A percentile compares a stretch with the other conserved stretches of the same genome.
Conservation (phyloP, 352 stramenopile species). For the Elongisporangium prolatum region DNA sequence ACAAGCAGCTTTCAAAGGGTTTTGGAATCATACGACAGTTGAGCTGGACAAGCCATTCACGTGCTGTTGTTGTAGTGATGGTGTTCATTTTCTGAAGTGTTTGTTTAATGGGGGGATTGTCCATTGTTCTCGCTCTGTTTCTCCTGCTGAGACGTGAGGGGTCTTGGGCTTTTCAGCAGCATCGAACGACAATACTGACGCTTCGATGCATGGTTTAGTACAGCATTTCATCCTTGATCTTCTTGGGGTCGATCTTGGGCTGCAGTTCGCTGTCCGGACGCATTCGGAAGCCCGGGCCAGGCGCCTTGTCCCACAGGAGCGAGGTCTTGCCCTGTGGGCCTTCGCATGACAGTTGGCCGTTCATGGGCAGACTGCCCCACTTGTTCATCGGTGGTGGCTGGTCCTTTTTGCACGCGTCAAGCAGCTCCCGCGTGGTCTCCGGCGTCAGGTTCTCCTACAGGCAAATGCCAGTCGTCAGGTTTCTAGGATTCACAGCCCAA, state of each 20-base stretch:
- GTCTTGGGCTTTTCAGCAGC: no score
- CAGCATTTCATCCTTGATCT: conserved; percentile 89
- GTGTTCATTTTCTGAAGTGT: not conserved
- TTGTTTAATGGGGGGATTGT: not conserved
- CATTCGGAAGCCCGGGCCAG: conserved; percentile 87
- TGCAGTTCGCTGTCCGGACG: conserved; percentile 88
- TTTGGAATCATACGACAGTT: no score
- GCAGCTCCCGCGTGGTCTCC: conserved; percentile 95
- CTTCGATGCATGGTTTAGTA: conserved; percentile 40
- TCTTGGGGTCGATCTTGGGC: conserved; percentile 93
- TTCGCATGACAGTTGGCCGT: conserved; percentile 98
- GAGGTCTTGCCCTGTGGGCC: conserved; percentile 95
- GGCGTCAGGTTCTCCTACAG: conserved; percentile 98
- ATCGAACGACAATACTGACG: not conserved
- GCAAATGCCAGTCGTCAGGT: no score
- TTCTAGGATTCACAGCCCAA: conserved; percentile 11
- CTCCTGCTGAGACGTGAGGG: no score
- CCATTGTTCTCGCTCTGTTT: not conserved
- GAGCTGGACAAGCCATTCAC: no score
- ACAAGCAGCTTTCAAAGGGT: not conserved
- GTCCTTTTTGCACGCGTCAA: conserved; percentile 96
- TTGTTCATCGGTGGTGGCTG: conserved; percentile 93
- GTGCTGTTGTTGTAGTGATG: not conserved
- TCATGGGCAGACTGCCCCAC: conserved; percentile 99
- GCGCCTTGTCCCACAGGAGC: conserved; percentile 84